Conservation (phyloP, 2,329 filamentous ascomycete species). For the Fusarium pininemorale region DNA sequence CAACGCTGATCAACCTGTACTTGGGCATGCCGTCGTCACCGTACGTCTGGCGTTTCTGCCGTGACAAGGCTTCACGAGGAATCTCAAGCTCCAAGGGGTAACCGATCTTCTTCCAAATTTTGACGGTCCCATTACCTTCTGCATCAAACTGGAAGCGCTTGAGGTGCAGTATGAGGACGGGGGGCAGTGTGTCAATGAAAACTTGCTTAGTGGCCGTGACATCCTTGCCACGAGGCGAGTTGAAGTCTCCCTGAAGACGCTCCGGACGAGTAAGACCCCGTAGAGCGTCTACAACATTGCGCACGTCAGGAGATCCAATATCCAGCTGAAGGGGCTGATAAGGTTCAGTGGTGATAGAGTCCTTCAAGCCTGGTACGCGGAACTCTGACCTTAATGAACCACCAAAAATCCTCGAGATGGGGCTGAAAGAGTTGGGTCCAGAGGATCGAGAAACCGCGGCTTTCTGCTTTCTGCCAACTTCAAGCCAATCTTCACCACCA, state of each 20-base stretch:
- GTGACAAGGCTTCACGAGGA: conserved; percentile 86
- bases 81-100: conserved; percentile 96
- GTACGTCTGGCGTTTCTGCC: conserved; percentile 71
- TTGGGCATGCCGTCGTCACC: conserved; percentile 77
- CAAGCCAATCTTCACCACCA: conserved; percentile 74
- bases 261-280: conserved; percentile 86
- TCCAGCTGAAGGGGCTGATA: conserved; percentile 96
- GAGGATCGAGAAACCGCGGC: conserved; percentile 86
- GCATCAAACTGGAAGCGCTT: conserved; percentile 98
- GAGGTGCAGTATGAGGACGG: conserved; percentile 91
- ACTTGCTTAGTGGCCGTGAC: conserved; percentile 90
- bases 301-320: conserved; percentile 85
- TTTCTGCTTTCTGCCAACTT: conserved; percentile 93
- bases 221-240: conserved; percentile 78
- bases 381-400: conserved; percentile 91
- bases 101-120: conserved; percentile 98
- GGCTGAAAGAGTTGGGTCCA: conserved; percentile 78
- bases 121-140: conserved; percentile 81
- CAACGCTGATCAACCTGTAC: conserved; percentile 87
- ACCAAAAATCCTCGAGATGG: conserved; percentile 93
- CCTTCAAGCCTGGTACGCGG: conserved; percentile 84
- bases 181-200: conserved; percentile 90
- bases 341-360: conserved; percentile 90
- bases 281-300: conserved; percentile 91
- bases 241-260: conserved; percentile 84